A percentile compares a stretch with the other conserved stretches of the same genome.
Evolutionary conservation across 2,329 filamentous ascomycete genomes (phyloP).

Genomic region (Neofusicoccum sp.): DNA sequence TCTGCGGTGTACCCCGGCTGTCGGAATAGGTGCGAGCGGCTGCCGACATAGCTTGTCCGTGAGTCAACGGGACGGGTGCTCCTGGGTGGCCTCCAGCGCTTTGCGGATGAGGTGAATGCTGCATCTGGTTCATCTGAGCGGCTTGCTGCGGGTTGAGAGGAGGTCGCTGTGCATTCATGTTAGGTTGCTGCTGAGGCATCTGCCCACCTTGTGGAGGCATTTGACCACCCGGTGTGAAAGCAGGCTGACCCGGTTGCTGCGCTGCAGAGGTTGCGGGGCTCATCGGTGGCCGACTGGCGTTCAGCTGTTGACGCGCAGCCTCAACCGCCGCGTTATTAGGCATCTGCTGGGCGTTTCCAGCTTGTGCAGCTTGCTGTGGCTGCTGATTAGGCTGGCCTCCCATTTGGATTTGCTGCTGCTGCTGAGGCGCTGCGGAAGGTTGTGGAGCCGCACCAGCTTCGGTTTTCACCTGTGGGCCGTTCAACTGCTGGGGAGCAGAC

Average conservation of each 20-base stretch:
- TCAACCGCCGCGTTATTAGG: constrained; percentile 7
- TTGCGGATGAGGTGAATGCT: constrained; percentile 38
- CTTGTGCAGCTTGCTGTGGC: constrained; percentile 25
- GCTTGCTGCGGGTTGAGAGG: constrained; percentile 20
- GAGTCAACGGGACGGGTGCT: constrained; percentile 39
- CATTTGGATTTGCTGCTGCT: constrained; percentile 23
- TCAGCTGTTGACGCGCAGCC: constrained; percentile 16
- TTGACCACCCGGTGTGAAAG: constrained; percentile 6
- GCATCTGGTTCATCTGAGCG: constrained; percentile 24
- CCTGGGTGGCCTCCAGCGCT: constrained; percentile 29
- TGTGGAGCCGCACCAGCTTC: neutral
- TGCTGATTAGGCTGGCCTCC: constrained; percentile 24
- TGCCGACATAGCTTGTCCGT: constrained; percentile 44
- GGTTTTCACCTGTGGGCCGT: constrained; percentile 24
- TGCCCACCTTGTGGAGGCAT: neutral
- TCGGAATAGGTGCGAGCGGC: constrained; percentile 40
- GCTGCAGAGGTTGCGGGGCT: constrained; percentile 20
- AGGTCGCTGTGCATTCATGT: constrained; percentile 12
- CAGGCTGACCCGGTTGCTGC: constrained; percentile 26
- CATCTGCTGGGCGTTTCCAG: constrained; percentile 16
- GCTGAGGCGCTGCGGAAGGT: constrained; percentile 18
- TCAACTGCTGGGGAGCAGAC: constrained; percentile 27
- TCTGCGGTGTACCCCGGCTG: constrained; percentile 31
- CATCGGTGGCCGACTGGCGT: constrained; percentile 9
- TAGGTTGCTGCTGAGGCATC: constrained; percentile 9